Conservation (phyloP, 805 yeast genomes). For the Cyberlindnera subsufficiens region DNA sequence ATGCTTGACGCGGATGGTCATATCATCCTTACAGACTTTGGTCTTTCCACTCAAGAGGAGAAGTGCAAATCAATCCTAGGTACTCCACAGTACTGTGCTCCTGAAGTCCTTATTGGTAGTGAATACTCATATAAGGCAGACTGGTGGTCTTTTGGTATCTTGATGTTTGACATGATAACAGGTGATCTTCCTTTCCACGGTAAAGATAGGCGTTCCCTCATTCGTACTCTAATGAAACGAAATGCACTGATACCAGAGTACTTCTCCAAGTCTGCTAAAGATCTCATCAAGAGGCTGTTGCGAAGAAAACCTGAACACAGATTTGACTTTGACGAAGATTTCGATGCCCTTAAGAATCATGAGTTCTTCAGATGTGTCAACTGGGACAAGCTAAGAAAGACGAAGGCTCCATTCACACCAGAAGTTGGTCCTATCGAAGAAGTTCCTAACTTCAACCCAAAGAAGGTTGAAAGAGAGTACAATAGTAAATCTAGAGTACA, state of each 20-base stretch:
- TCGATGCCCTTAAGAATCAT: slow-evolving; percentile 43
- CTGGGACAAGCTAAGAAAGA: slow-evolving; percentile 48
- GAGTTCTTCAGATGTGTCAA: slow-evolving; percentile 71
- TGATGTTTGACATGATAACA: slow-evolving; percentile 67
- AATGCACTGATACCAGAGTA: slow-evolving; percentile 60
- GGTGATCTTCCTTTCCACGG: slow-evolving; percentile 88
- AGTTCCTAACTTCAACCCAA: slow-evolving; percentile 22
- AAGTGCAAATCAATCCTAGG: slow-evolving; percentile 35
- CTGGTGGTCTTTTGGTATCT: slow-evolving; percentile 90
- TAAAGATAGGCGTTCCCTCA: slow-evolving; percentile 57
- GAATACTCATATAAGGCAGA: slow-evolving; percentile 76
- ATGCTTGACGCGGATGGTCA: slow-evolving; percentile 74
- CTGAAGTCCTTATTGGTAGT: slow-evolving; percentile 79
- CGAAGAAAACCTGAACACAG: slow-evolving; percentile 67
- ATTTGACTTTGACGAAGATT: slow-evolving; percentile 46
- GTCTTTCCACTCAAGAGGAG: slow-evolving; percentile 45
- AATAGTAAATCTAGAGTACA: slow-evolving; percentile 5
- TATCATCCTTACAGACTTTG: slow-evolving; percentile 80
- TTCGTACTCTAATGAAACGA: slow-evolving; percentile 62
- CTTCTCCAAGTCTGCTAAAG: slow-evolving; percentile 69
- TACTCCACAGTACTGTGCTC: slow-evolving; percentile 59
- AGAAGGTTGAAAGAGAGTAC: not conserved
- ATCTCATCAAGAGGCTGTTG: slow-evolving; percentile 56
- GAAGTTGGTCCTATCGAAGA: slow-evolving; percentile 67
- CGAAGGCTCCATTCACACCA: slow-evolving; percentile 73